Base-by-base conservation (phyloP, 306 rosid genomes). In the Dalbergia cochinchinensis region DNA sequence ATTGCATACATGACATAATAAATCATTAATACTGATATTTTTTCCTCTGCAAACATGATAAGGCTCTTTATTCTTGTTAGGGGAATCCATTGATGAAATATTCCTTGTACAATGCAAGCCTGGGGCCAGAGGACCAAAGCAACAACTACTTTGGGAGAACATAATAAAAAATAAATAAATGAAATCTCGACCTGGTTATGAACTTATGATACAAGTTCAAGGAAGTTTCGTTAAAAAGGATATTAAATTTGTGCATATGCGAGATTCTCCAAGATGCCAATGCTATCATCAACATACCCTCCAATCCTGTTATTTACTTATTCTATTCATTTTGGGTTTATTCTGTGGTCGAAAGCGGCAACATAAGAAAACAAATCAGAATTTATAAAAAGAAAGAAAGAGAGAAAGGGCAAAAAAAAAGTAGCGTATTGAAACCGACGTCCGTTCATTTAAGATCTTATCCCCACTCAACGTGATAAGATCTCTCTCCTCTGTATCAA, bases 241-340 rank as follows among this genome's bases (percentile, higher is more conserved):
- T 47, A 11, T 16, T 53, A 26, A 26, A 26, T 26, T 26, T 26
- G 6, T 65, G 19, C 15, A 19, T 39, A 20, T 8, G 34, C 33
- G 12, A 77, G 45, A 50, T 39, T 53, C 31, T 65, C 54, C n/a
- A 18, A 77, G 55, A 51, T 65, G 65, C 73, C 65, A 63, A 33
- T 47, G 44, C 54, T 45, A 31, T 42, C 41, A 69, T 69, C 60
- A 69, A 19, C 9, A 19, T 15, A 26, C 18, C 18, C 73, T 14
- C 58, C 73, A 16, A 44, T 45, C 12, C 18, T 44, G 13, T 18
- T 14, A 37, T 67, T 67, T 39, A 26, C 31, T 26, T 26, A 1
- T 26, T 26, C 31, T 67, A 68, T 45, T 45, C 2, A 4, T 26
- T 59, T 61, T 61, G 19, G 71, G n/a, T 74, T 60, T 45, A 5